Base-by-base conservation (phyloP, 345 rosid species). In the Toxicodendron radicans region DNA sequence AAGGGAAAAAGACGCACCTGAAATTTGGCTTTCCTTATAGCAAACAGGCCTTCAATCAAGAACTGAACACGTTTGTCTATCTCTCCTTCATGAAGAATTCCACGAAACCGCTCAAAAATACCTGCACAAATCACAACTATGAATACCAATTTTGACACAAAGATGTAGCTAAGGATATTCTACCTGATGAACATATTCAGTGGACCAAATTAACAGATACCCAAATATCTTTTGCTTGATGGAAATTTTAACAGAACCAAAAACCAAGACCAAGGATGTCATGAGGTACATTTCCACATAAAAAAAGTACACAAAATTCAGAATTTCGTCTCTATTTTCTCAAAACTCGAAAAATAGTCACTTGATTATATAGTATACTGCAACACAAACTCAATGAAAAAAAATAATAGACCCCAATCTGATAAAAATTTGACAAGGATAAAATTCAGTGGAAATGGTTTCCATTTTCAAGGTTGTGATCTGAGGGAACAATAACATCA, bases 81-180 rank as follows among this genome's bases (percentile, higher is more conserved):
- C 83, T 95, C 97, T 80, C 98, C 99, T 83, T 95, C 99, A 76
- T 91, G 98, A 73, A 95, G 90, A 67, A 95, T 93, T 52, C 97
- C 98, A 62, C 94, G 97, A 77, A 95, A 93, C 57, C 98, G 85
- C 80, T 95, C 98, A 87, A 95, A 92, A 65, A 91, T 91, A 58
- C 95, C 99, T 95, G 87, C 17, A 80, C 32, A 72, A 64, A 73
- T 53, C 62, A 80, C 58, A 72, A 57, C 20, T n/a, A 33, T 12
- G 23, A 58, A 12, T 18, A 63, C 14, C 63, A 49, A 63, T 13
- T 13, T 10, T 33, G 2, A 51, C 51, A 41, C 21, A 20, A n/a
- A 52, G 27, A 43, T 13, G 41, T 43, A 23, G 48, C n/a, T 43
- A 59, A 58, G 14, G 10, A 56, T 58, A 69, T 13, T 67, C 13